Evolutionary conservation across 768 basidiomycete species (phyloP).

Genomic region (Rhizopogon roseolus): DNA sequence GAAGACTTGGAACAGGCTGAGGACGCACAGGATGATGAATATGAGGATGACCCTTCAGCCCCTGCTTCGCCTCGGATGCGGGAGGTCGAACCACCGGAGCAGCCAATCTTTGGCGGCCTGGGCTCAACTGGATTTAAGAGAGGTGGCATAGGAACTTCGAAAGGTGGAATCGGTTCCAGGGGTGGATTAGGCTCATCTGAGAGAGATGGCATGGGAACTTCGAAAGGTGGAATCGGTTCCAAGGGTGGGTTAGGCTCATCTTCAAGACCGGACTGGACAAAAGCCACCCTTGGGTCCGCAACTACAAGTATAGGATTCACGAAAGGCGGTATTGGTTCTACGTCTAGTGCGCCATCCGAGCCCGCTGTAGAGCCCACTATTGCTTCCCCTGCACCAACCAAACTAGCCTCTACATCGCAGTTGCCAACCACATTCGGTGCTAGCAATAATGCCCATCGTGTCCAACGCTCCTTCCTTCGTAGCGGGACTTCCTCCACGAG

Average conservation of each 20-base stretch:
- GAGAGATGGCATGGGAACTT: conserved; percentile 27
- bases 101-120: conserved; percentile 43
- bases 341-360: conserved; percentile 13
- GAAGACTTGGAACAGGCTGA: conserved; percentile 22
- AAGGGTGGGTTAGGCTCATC: conserved; percentile 24
- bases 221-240: conserved; percentile 20
- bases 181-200: conserved; percentile 28
- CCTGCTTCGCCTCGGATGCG: conserved; percentile 53
- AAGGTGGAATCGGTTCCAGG: conserved; percentile 14
- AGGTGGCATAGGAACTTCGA: conserved; percentile 29
- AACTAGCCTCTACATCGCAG: conserved; percentile 15
- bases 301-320: conserved; percentile 22
- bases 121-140: conserved; percentile 23
- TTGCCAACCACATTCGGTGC: conserved; percentile 35
- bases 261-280: neutral
- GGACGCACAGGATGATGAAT: conserved; percentile 32
- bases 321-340: conserved; percentile 39
- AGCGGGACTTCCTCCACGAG: conserved; percentile 41
- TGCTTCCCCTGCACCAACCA: conserved; percentile 18
- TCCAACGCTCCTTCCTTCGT: conserved; percentile 54
- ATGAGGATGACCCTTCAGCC: conserved; percentile 45
- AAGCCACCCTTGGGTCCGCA: neutral
- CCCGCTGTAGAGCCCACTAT: conserved; percentile 23
- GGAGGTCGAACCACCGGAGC: conserved; percentile 31
- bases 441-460: conserved; percentile 16